Evolutionary conservation across 75 land plant species (phyloP).

Genomic region (Pinus taeda): DNA sequence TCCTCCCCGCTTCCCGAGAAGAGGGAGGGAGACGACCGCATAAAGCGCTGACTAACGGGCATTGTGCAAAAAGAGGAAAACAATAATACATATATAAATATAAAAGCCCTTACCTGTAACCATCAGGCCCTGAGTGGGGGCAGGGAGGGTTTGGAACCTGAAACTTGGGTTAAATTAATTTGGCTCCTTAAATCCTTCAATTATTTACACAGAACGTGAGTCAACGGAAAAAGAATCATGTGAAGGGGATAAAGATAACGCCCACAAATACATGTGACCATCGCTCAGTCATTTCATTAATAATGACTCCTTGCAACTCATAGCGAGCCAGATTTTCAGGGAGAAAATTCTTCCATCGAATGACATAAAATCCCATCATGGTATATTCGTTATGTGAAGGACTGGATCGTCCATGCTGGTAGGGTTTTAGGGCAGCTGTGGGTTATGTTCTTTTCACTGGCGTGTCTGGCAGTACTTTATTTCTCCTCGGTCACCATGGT

Average conservation of each 20-base stretch:
- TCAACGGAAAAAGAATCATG: not conserved
- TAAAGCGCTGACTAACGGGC: constrained; percentile 9
- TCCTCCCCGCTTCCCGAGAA: not conserved
- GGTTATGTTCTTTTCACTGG: not conserved
- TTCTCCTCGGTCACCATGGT: not conserved
- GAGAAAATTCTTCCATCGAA: not conserved
- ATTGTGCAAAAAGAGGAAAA: constrained; percentile 3
- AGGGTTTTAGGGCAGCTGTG: constrained; percentile 5
- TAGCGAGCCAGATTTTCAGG: not conserved
- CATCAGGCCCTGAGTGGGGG: not conserved
- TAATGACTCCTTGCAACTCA: not conserved
- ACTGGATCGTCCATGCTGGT: not conserved
- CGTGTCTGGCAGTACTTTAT: too few species aligned
- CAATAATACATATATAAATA: not conserved
- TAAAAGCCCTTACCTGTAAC: not conserved
- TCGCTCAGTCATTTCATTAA: not conserved
- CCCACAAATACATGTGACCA: not conserved
- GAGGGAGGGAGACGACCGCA: constrained; percentile 3
- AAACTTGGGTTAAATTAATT: too few species aligned
- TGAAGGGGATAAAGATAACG: constrained; percentile 4
- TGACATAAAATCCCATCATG: not conserved
- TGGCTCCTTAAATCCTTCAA: not conserved
- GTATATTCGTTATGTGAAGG: not conserved
- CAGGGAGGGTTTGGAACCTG: not conserved
- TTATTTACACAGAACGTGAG: not conserved